Percentiles rank a stretch among this genome's conserved stretches.
Evolutionary conservation across 1,284 basidiomycete species (phyloP).

Genomic region (Rhodotorula sp.): DNA sequence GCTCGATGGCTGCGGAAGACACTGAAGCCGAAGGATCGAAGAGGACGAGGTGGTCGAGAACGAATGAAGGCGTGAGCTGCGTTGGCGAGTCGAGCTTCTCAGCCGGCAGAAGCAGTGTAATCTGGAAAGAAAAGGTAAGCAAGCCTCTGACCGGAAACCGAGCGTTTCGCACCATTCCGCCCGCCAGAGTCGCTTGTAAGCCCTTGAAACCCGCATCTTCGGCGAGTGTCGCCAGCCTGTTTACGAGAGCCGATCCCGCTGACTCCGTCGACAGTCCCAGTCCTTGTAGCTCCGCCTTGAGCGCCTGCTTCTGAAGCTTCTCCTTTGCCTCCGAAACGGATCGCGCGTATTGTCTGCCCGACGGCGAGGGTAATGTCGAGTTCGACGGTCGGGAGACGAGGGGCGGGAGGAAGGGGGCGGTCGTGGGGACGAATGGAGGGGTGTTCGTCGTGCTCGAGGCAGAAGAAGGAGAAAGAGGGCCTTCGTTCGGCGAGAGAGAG

Average conservation of each 20-base stretch:
- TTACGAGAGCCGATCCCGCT: slow-evolving; percentile 32
- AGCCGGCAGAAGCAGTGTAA: slow-evolving; percentile 26
- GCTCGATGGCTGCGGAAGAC: not conserved
- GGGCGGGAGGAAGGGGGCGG: slow-evolving; percentile 25
- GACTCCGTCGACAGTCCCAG: slow-evolving; percentile 36
- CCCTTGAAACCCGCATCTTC: slow-evolving; percentile 24
- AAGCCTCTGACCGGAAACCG: too few relatives aligned
- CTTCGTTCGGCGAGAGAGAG: slow-evolving; percentile 3
- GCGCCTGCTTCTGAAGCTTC: slow-evolving; percentile 33
- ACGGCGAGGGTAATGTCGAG: slow-evolving; percentile 26
- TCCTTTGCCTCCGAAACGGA: slow-evolving; percentile 34
- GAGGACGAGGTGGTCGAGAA: slow-evolving; percentile 36
- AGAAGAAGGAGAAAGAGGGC: not conserved
- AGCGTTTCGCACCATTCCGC: slow-evolving; percentile 36
- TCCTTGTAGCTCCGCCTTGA: slow-evolving; percentile 39
- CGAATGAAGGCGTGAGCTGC: slow-evolving; percentile 14
- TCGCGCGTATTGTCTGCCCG: slow-evolving; percentile 19
- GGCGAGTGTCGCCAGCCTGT: slow-evolving; percentile 16
- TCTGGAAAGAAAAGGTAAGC: not conserved
- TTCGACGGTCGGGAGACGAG: slow-evolving; percentile 34
- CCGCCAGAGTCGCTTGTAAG: slow-evolving; percentile 18
- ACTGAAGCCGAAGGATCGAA: slow-evolving; percentile 11
- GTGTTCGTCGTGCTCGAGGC: not conserved
- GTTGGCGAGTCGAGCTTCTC: slow-evolving; percentile 23
- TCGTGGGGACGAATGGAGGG: slow-evolving; percentile 22